A percentile compares a stretch with the other conserved stretches of the same genome.
phyloP scores from a whole-genome alignment of 345 rosid species.

The Pistacia integerrima region DNA sequence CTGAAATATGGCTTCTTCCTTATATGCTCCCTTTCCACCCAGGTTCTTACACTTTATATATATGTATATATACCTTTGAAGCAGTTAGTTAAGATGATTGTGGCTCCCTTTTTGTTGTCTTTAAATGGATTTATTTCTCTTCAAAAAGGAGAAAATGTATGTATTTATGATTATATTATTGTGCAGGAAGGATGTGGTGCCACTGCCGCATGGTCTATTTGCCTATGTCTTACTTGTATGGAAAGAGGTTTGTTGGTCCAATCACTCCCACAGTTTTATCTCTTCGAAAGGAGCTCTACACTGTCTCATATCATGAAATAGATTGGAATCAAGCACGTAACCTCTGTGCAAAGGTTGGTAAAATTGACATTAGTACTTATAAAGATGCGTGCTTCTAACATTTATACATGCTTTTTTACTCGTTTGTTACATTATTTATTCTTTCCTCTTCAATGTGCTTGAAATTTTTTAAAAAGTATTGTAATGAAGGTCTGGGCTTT shows the following conservation, averaged over 20 bases:
- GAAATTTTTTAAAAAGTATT: too few relatives aligned
- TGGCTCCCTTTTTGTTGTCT: not conserved
- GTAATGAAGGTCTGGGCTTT: too few relatives aligned
- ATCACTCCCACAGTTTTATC: constrained; percentile 82
- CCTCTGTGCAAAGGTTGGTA: constrained; percentile 88
- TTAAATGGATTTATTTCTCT: not conserved
- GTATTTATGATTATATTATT: not conserved
- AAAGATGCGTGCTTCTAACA: constrained; percentile 4
- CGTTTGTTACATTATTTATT: not conserved
- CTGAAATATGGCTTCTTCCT: constrained; percentile 98
- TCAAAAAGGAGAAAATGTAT: not conserved
- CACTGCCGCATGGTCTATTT: constrained; percentile 99
- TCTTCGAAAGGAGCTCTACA: constrained; percentile 83
- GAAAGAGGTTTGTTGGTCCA: constrained; percentile 95
- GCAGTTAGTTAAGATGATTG: not conserved
- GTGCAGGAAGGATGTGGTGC: constrained; percentile 98
- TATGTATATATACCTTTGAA: too few relatives aligned
- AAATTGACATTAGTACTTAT: constrained; percentile 14
- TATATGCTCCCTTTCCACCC: constrained; percentile 84
- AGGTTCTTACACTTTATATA: constrained; percentile 46
- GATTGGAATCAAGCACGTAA: constrained; percentile 89
- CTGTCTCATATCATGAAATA: constrained; percentile 80
- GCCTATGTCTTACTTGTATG: constrained; percentile 96
- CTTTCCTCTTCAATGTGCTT: too few relatives aligned
- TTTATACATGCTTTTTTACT: not conserved